Evolutionary conservation across 2,329 filamentous ascomycete species (phyloP).

Genomic region (Colletotrichum acutatum): DNA sequence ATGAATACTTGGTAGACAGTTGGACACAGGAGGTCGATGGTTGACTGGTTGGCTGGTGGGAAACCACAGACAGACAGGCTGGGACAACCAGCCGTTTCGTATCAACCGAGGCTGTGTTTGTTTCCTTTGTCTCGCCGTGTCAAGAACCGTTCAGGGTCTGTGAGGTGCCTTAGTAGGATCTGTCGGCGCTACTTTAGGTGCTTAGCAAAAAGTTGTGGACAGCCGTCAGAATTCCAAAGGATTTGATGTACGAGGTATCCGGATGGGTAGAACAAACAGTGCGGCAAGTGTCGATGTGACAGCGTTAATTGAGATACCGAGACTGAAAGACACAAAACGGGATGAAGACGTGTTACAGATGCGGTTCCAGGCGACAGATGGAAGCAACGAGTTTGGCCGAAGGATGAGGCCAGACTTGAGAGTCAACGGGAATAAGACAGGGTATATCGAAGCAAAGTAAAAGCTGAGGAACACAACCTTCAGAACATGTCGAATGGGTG

Average conservation of each 20-base stretch:
- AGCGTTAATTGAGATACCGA: background rate
- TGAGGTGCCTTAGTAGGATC: constrained; percentile 27
- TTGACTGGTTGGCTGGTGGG: background rate
- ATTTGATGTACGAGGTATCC: background rate
- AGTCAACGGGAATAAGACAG: background rate
- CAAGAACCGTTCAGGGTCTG: constrained; percentile 19
- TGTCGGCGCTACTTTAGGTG: constrained; percentile 1
- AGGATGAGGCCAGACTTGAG: background rate
- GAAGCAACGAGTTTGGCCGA: constrained; percentile 34
- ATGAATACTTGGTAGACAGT: background rate
- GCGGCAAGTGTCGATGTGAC: background rate
- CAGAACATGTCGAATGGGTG: constrained; percentile 4
- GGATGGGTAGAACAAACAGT: background rate
- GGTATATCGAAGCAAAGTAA: background rate
- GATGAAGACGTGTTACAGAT: constrained; percentile 27
- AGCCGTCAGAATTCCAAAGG: constrained; percentile 1
- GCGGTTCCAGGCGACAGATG: constrained; percentile 21
- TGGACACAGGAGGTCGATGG: background rate
- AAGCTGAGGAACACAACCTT: background rate
- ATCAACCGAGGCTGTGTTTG: constrained; percentile 31
- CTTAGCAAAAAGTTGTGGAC: background rate
- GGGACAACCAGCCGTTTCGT: constrained; percentile 30
- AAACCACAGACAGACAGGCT: constrained; percentile 6
- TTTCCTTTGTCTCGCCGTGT: constrained; percentile 31
- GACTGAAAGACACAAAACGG: background rate